phyloP scores from a whole-genome alignment of 2,329 filamentous ascomycete species.

The Beauveria asiatica region DNA sequence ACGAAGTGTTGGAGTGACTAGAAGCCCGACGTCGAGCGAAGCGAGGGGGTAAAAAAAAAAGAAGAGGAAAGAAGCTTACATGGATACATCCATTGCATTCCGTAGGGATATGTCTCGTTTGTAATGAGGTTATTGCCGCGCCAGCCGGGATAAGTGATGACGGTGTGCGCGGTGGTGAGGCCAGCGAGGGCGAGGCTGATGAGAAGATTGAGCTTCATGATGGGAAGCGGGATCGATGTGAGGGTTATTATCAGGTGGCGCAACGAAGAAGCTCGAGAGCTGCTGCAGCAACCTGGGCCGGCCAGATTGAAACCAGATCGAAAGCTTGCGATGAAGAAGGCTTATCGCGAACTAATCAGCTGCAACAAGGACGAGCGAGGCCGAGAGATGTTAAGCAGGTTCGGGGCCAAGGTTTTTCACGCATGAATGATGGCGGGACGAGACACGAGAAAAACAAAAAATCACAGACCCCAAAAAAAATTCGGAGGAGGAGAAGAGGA shows the following conservation, averaged over 20 bases:
- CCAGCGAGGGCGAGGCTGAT: conserved; percentile 36
- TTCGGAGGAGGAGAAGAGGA: not conserved
- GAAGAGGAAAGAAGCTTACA: conserved; percentile 51
- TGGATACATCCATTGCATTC: conserved; percentile 93
- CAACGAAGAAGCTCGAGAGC: not conserved
- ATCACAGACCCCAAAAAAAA: not conserved
- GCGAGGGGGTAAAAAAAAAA: not conserved
- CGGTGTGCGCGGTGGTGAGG: conserved; percentile 59
- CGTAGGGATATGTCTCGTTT: conserved; percentile 72
- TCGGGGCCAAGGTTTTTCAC: not conserved
- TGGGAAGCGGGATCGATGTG: conserved; percentile 4
- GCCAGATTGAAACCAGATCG: not conserved
- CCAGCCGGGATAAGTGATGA: conserved; percentile 81
- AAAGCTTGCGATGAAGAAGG: no score
- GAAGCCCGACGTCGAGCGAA: not conserved
- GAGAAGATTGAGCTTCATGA: conserved; percentile 30
- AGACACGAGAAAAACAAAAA: not conserved
- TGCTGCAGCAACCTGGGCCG: not conserved
- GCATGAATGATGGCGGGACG: not conserved
- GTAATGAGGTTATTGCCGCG: conserved; percentile 78
- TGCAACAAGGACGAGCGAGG: not conserved
- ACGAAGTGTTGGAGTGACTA: not conserved
- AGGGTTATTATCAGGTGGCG: not conserved
- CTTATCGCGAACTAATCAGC: no score
- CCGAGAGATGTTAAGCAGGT: not conserved